phyloP scores from a whole-genome alignment of 441 rosid species.

The Codiaeum variegatum region DNA sequence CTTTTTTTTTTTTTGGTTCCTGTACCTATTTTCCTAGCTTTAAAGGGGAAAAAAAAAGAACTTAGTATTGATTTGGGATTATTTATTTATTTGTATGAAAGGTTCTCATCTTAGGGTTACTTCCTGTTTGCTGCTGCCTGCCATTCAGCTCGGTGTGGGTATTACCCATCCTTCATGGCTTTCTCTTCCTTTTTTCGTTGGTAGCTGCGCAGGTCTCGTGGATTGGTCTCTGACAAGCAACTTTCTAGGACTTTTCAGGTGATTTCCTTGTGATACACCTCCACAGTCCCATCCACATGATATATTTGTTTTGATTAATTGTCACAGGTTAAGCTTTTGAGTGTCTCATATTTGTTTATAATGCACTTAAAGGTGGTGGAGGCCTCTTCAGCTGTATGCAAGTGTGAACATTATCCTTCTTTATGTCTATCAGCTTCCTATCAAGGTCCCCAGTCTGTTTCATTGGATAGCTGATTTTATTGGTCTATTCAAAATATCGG shows the following conservation, averaged over 20 bases:
- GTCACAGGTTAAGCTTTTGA: not conserved
- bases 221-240: conserved; percentile 58
- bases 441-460: conserved; percentile 30
- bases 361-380: conserved; percentile 48
- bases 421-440: conserved; percentile 46
- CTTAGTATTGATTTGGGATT: conserved; percentile 23
- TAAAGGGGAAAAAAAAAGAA: not conserved
- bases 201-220: conserved; percentile 49
- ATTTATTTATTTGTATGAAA: conserved; percentile 25
- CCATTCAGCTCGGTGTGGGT: conserved; percentile 42
- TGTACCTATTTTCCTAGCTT: not conserved
- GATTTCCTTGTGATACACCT: conserved; percentile 10
- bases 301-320: not conserved
- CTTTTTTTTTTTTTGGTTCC: not conserved
- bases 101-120: conserved; percentile 48
- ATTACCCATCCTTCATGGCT: conserved; percentile 56
- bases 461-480: conserved; percentile 31
- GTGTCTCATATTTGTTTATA: conserved; percentile 11
- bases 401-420: conserved; percentile 45
- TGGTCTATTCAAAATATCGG: conserved; percentile 47
- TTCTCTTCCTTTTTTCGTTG: conserved; percentile 53
- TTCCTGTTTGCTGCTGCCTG: conserved; percentile 48
- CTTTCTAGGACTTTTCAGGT: conserved; percentile 50
- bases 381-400: conserved; percentile 43
- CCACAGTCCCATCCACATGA: not conserved